Conservation (phyloP, 148 eudicot genomes). For the Chenopodium quinoa region DNA sequence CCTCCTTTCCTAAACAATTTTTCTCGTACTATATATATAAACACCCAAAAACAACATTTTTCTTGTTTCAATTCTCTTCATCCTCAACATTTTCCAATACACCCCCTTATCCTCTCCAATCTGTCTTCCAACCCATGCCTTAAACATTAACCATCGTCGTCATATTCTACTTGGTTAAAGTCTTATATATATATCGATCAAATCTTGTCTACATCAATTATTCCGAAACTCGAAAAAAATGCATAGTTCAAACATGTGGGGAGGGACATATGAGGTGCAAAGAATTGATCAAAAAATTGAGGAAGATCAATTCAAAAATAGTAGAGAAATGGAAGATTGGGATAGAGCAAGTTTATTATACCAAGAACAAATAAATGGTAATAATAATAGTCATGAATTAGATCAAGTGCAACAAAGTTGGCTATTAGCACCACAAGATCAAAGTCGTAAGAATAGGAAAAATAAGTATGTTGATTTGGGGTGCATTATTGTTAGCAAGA, state of each 20-base stretch:
- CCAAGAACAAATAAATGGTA: constrained; percentile 21
- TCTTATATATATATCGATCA: too few species aligned
- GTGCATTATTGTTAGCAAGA: constrained; percentile 46
- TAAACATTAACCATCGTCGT: too few species aligned
- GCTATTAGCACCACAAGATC: constrained; percentile 49
- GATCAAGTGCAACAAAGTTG: constrained; percentile 64
- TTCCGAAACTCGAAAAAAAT: background rate
- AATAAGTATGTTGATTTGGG: constrained; percentile 60
- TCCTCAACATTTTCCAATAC: background rate
- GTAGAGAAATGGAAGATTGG: constrained; percentile 38
- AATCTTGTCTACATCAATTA: background rate
- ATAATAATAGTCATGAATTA: constrained; percentile 20
- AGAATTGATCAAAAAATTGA: constrained; percentile 4
- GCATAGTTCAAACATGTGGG: constrained; percentile 51
- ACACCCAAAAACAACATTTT: background rate
- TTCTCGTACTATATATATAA: too few species aligned
- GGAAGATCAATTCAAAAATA: constrained; percentile 23
- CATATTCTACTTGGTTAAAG: too few species aligned
- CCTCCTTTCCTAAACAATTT: background rate
- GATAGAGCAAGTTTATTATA: constrained; percentile 44
- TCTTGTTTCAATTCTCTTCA: background rate
- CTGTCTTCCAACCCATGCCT: too few species aligned
- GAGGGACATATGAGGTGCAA: constrained; percentile 46
- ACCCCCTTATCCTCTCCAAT: too few species aligned
- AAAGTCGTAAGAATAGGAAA: constrained; percentile 21